Percentiles rank a stretch among this genome's conserved stretches.
These are phyloP conservation scores for Caulochytrium protostelioides DNA, from an alignment of 371 early-diverging fungal genomes.

Conservation along the genomic window DNA sequence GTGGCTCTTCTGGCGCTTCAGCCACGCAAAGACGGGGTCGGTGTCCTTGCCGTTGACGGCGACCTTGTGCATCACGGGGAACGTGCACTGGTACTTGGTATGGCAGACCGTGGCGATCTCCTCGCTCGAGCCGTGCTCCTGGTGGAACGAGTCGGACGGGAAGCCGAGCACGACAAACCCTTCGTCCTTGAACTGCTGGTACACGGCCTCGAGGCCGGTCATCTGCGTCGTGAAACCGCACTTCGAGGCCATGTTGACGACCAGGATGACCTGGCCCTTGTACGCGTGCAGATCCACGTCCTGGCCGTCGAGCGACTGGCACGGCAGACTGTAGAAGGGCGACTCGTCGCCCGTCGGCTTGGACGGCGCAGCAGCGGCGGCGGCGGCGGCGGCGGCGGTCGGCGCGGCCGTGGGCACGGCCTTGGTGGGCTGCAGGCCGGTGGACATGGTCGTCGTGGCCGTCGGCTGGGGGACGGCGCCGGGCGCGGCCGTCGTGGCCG, in stretches of 20 bases:
- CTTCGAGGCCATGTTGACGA: conserved; percentile 88
- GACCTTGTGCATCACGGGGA: conserved; percentile 15
- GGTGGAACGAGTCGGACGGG: conserved; percentile 38
- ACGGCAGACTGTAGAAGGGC: conserved; percentile 27
- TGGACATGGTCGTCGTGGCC: too few species aligned
- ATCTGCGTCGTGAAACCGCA: conserved; percentile 88
- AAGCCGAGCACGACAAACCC: conserved; percentile 38
- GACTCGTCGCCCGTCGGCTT: conserved; percentile 5
- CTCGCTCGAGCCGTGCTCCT: conserved; percentile 21
- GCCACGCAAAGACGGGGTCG: conserved; percentile 45
- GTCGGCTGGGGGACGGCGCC: too few species aligned
- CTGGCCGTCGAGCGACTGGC: conserved; percentile 25
- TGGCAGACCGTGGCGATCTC: conserved; percentile 46
- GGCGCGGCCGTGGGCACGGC: too few species aligned
- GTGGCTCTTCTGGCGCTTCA: conserved; percentile 41
- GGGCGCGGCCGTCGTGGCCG: too few species aligned
- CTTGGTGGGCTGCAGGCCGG: too few species aligned
- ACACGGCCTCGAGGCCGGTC: conserved; percentile 47
- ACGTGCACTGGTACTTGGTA: conserved; percentile 4
- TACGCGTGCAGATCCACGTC: conserved; percentile 25
- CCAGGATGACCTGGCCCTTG: conserved; percentile 51
- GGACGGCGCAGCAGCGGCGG: too few species aligned
- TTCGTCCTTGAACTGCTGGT: conserved; percentile 53
- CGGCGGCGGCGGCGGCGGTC: too few species aligned
- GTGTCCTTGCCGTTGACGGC: conserved; percentile 62